These are phyloP conservation scores for Exsudoporus floridanus DNA, from an alignment of 1,284 basidiomycete species.

Conservation along the genomic window DNA sequence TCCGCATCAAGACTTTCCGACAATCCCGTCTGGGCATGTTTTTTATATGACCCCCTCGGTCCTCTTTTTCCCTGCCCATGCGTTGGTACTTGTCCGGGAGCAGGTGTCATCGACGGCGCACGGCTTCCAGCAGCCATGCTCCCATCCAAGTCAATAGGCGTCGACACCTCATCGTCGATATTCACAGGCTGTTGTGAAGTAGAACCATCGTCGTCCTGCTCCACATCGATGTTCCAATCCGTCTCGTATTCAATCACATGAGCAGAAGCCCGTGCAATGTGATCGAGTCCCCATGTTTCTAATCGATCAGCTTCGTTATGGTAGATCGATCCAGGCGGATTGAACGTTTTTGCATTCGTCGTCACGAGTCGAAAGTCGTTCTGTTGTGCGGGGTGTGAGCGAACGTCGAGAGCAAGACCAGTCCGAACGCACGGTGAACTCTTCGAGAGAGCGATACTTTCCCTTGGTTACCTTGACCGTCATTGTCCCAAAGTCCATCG, in stretches of 20 bases:
- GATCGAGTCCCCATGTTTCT: conserved; percentile 66
- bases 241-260: conserved; percentile 78
- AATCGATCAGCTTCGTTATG: conserved; percentile 68
- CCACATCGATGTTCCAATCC: conserved; percentile 80
- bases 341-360: conserved; percentile 71
- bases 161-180: conserved; percentile 26
- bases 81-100: conserved; percentile 41
- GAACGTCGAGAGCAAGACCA: not conserved
- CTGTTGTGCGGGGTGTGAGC: conserved; percentile 36
- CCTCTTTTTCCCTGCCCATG: conserved; percentile 31
- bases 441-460: conserved; percentile 71
- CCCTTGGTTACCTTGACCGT: conserved; percentile 60
- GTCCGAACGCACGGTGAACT: conserved; percentile 59
- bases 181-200: conserved; percentile 36
- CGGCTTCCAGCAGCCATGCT: conserved; percentile 27
- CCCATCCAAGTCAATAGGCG: conserved; percentile 24
- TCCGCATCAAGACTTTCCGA: conserved; percentile 63
- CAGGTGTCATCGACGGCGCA: conserved; percentile 24
- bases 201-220: conserved; percentile 57
- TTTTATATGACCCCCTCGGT: conserved; percentile 52
- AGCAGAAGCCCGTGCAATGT: conserved; percentile 63
- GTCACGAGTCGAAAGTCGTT: conserved; percentile 71
- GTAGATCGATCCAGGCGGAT: conserved; percentile 70
- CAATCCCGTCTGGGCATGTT: conserved; percentile 36
- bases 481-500: conserved; percentile 87